These are phyloP conservation scores for Xanthoparmelia taractica DNA, from an alignment of 495 filamentous ascomycete species.

Conservation along the genomic window DNA sequence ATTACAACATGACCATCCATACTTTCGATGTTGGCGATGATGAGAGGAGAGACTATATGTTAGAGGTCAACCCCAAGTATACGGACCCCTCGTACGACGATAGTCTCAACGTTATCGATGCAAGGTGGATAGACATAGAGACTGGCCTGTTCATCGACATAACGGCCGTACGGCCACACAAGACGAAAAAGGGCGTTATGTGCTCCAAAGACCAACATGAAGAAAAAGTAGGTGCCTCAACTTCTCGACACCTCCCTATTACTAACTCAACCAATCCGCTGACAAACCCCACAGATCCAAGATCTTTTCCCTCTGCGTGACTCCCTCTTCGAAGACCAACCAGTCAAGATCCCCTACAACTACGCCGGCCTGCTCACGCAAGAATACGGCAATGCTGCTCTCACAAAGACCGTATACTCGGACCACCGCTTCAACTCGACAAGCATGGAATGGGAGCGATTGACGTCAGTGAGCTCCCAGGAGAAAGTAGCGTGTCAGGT, in stretches of 20 bases:
- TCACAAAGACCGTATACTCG: conserved; percentile 56
- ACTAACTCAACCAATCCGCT: not conserved
- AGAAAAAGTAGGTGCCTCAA: conserved; percentile 35
- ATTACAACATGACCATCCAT: conserved; percentile 58
- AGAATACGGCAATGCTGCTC: conserved; percentile 63
- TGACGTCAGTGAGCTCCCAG: conserved; percentile 2
- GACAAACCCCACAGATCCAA: conserved; percentile 33
- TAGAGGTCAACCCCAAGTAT: conserved; percentile 56
- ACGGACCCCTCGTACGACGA: conserved; percentile 40
- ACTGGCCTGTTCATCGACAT: conserved; percentile 59
- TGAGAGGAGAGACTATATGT: conserved; percentile 43
- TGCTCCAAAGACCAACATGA: conserved; percentile 53
- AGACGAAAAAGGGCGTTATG: conserved; percentile 34
- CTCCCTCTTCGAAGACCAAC: conserved; percentile 67
- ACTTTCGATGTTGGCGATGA: conserved; percentile 30
- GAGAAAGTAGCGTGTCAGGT: not conserved
- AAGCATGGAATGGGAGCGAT: conserved; percentile 18
- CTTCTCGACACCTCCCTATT: not conserved
- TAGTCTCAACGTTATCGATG: conserved; percentile 51
- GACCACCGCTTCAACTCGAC: conserved; percentile 36
- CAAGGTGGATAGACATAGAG: conserved; percentile 52
- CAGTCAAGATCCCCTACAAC: conserved; percentile 66
- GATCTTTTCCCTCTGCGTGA: conserved; percentile 75
- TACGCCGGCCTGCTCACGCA: conserved; percentile 64
- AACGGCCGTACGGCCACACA: conserved; percentile 47